Evolutionary conservation across 441 rosid genomes (phyloP).

Genomic region (Isatis lusitanica): DNA sequence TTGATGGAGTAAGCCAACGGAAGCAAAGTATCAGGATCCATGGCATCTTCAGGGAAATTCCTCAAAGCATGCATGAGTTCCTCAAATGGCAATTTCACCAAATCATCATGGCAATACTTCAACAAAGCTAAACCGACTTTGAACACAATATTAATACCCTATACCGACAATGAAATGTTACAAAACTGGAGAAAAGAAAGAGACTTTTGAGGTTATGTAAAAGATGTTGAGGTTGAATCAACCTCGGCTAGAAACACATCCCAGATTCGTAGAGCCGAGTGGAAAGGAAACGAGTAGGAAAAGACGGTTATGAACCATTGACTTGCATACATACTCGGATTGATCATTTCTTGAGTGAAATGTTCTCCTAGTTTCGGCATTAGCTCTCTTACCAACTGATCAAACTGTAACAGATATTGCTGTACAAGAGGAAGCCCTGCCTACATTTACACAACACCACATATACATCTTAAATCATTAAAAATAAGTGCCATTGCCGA

Average conservation of each 20-base stretch:
- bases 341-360: slow-evolving; percentile 82
- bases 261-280: slow-evolving; percentile 90
- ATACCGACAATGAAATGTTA: slow-evolving; percentile 2
- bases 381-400: slow-evolving; percentile 68
- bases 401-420: slow-evolving; percentile 79
- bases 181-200: neutral
- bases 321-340: slow-evolving; percentile 98
- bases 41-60: slow-evolving; percentile 84
- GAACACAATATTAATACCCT: slow-evolving; percentile 90
- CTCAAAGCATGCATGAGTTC: slow-evolving; percentile 85
- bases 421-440: slow-evolving; percentile 96
- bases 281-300: slow-evolving; percentile 86
- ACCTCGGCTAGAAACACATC: slow-evolving; percentile 95
- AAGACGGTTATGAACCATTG: slow-evolving; percentile 98
- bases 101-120: slow-evolving; percentile 81
- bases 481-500: neutral
- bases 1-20: slow-evolving; percentile 87
- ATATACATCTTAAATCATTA: neutral
- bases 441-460: slow-evolving; percentile 41
- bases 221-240: slow-evolving; percentile 13
- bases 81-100: slow-evolving; percentile 89
- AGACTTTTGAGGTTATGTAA: neutral
- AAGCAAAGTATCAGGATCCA: slow-evolving; percentile 80
- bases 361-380: slow-evolving; percentile 93
- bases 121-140: slow-evolving; percentile 85